Evolutionary conservation across 345 rosid genomes (phyloP).

Genomic region (Eucalyptus cloeziana): DNA sequence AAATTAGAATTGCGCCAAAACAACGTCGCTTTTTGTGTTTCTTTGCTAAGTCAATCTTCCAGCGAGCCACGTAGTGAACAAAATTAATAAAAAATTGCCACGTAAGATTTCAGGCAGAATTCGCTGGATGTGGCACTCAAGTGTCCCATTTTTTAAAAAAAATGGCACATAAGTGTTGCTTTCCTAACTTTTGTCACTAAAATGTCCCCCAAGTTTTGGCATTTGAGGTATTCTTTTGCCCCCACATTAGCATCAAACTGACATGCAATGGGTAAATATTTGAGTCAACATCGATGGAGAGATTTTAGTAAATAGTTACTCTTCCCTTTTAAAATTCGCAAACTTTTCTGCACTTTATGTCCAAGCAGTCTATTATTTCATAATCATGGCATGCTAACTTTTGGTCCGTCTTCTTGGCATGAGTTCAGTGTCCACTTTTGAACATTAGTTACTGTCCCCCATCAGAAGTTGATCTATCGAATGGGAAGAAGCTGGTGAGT

Average conservation of each 20-base stretch:
- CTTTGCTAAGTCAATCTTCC: fast-evolving
- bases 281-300: not conserved
- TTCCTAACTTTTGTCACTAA: too few species aligned
- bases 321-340: not conserved
- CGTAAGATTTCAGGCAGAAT: fast-evolving
- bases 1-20: too few species aligned
- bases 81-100: too few species aligned
- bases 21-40: fast-evolving
- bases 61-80: fast-evolving
- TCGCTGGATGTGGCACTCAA: too few species aligned
- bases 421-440: constrained; percentile 76
- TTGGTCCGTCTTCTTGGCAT: not conserved
- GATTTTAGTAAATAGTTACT: not conserved
- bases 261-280: not conserved
- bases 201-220: too few species aligned
- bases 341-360: not conserved
- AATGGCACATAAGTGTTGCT: fast-evolving
- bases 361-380: not conserved
- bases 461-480: constrained; percentile 48
- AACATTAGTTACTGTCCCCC: constrained; percentile 90
- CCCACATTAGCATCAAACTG: not conserved
- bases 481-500: constrained; percentile 60
- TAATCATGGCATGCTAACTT: not conserved
- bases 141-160: too few species aligned
- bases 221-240: too few species aligned